A percentile compares a stretch with the other conserved stretches of the same genome.
Conservation (phyloP, 2,329 filamentous ascomycete genomes). For the Aspergillus sp. region DNA sequence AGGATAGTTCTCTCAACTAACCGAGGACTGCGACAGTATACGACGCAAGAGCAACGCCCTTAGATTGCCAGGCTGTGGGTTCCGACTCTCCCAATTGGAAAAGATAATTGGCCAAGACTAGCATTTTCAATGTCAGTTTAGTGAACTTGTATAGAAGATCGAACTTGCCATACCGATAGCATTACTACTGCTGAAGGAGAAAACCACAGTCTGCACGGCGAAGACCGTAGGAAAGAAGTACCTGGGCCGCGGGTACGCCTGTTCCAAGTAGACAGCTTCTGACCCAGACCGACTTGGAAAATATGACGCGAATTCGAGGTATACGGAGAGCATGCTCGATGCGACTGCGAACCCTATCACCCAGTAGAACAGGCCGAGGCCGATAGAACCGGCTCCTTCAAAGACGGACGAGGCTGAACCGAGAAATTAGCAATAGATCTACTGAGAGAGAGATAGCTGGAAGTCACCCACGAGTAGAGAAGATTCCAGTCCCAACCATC, state of each 20-base stretch:
- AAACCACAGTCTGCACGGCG: constrained; percentile 61
- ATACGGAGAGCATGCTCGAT: constrained; percentile 55
- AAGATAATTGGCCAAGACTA: constrained; percentile 63
- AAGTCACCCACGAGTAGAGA: constrained; percentile 58
- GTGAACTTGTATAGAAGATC: constrained; percentile 13
- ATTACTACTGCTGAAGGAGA: constrained; percentile 68
- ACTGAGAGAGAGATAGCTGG: neutral
- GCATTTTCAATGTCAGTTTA: constrained; percentile 21
- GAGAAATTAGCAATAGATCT: neutral
- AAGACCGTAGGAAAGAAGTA: constrained; percentile 66
- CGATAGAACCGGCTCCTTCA: constrained; percentile 60
- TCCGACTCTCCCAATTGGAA: constrained; percentile 56
- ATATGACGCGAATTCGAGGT: constrained; percentile 64
- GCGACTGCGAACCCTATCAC: constrained; percentile 62
- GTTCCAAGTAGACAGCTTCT: constrained; percentile 68
- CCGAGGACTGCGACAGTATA: constrained; percentile 61
- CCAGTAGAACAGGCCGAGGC: constrained; percentile 65
- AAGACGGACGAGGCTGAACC: constrained; percentile 58
- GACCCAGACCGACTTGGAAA: constrained; percentile 67
- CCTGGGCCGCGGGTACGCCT: constrained; percentile 63
- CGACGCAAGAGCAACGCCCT: constrained; percentile 64
- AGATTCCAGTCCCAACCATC: constrained; percentile 66
- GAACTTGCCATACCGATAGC: constrained; percentile 47
- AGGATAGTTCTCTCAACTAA: constrained; percentile 31
- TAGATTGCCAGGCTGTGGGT: constrained; percentile 62